Evolutionary conservation across 257 asterid species (phyloP).

Genomic region (Leonotis leonurus): DNA sequence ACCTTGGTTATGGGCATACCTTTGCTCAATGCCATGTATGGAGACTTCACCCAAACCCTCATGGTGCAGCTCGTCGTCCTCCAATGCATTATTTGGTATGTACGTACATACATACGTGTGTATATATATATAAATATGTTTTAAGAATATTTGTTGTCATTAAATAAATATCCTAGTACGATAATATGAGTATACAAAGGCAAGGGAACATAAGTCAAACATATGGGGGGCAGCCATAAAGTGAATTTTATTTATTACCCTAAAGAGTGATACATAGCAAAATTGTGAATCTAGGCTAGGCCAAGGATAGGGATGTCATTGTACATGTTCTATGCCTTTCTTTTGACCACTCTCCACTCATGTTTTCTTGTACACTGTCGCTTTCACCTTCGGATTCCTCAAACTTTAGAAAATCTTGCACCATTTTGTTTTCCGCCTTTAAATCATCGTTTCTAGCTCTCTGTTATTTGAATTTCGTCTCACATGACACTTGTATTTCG

Average conservation of each 20-base stretch:
- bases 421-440: background rate
- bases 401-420: background rate
- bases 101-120: no score
- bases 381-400: constrained; percentile 28
- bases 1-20: constrained; percentile 77
- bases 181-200: no score
- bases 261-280: background rate
- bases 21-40: constrained; percentile 68
- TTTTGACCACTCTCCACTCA: constrained; percentile 17
- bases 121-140: no score
- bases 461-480: background rate
- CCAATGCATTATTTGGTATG: constrained; percentile 70
- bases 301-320: constrained; percentile 1
- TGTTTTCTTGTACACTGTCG: constrained; percentile 13
- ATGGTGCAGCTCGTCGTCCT: constrained; percentile 72
- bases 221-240: constrained; percentile 23
- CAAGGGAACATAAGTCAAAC: constrained; percentile 27
- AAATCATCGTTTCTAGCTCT: background rate
- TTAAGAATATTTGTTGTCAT: background rate
- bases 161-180: no score
- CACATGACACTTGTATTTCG: background rate
- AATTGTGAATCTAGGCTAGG: background rate
- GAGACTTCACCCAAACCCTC: constrained; percentile 51
- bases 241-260: constrained; percentile 18
- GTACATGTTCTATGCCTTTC: constrained; percentile 13